Evolutionary conservation across 192 early-diverging fungal species (phyloP).

Genomic region (Globomyces pollinis-pini): DNA sequence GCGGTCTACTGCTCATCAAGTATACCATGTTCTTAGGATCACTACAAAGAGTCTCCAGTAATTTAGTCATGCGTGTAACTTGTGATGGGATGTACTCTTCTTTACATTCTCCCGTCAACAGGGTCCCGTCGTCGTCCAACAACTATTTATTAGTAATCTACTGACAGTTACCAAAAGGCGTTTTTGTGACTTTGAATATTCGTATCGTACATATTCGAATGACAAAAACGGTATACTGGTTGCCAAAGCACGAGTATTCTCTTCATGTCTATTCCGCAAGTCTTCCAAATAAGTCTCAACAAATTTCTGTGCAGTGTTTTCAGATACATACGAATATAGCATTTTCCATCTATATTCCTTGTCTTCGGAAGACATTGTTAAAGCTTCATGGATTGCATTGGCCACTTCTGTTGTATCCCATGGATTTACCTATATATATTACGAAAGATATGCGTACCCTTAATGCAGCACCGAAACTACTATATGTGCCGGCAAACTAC

Average conservation of each 20-base stretch:
- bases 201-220: constrained; percentile 13
- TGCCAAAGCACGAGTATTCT: constrained; percentile 15
- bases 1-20: constrained; percentile 33
- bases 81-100: too few relatives aligned
- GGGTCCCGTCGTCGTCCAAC: constrained; percentile 41
- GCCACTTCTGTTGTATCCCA: constrained; percentile 44
- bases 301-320: constrained; percentile 36
- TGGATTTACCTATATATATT: constrained; percentile 31
- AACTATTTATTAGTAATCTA: constrained; percentile 24
- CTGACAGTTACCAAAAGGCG: constrained; percentile 31
- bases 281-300: constrained; percentile 40
- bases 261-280: constrained; percentile 28
- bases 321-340: constrained; percentile 27
- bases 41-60: constrained; percentile 18
- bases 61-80: constrained; percentile 8
- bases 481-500: constrained; percentile 50
- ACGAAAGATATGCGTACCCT: constrained; percentile 17
- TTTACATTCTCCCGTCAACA: too few relatives aligned
- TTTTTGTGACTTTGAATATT: constrained; percentile 20
- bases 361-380: constrained; percentile 35
- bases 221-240: constrained; percentile 35
- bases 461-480: constrained; percentile 45
- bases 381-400: constrained; percentile 32
- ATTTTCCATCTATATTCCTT: constrained; percentile 40
- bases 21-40: constrained; percentile 38